Evolutionary conservation across 2,329 filamentous ascomycete species (phyloP), one percentile per base, ranked within the genome.

Genomic region (Ascochyta rabiei): DNA sequence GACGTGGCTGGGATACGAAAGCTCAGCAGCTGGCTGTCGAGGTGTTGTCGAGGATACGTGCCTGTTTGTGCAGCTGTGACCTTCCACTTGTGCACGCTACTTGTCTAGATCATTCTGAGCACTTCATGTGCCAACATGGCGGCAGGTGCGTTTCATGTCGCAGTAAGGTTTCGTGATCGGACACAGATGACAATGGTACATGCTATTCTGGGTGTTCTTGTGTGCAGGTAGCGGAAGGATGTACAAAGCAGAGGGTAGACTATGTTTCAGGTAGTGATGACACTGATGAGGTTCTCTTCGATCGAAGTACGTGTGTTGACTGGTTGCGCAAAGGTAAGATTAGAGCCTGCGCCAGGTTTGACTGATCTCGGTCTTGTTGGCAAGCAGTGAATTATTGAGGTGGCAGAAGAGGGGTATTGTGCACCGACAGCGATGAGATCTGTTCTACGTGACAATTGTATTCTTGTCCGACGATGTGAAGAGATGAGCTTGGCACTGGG

Each of bases 91-190:
- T 18, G 30, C 10, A 23, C 16, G 15, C n/a, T 4, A 15, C 6
- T n/a, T 9, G 23, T n/a, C 31, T 15, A 24, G 21, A 10, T 18
- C 18, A 7, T 37, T n/a, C n/a, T 38, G 21, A 16, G n/a, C 43
- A 26, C 23, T 8, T 38, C 18, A 26, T 31, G 37, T 47, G 12
- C 30, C 30, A 46, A 23, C 26, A 10, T 6, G 41, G 42, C 12
- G 24, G 38, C 30, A 31, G 7, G 37, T 42, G 8, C 28, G 41
- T 46, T 35, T 52, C 28, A 30, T 13, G 38, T 18, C 35, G 15
- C 13, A 33, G 24, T 31, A 48, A 37, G n/a, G 46, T 54, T 54
- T 49, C 40, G 45, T 37, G 24, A 7, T 16, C 18, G 33, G 52
- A 35, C 19, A 6, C 12, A 24, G 24, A 38, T 31, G 24, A 33